A percentile compares a stretch with the other conserved stretches of the same genome.
Conservation (phyloP, 2,329 filamentous ascomycete genomes). For the Diplodia seriata region DNA sequence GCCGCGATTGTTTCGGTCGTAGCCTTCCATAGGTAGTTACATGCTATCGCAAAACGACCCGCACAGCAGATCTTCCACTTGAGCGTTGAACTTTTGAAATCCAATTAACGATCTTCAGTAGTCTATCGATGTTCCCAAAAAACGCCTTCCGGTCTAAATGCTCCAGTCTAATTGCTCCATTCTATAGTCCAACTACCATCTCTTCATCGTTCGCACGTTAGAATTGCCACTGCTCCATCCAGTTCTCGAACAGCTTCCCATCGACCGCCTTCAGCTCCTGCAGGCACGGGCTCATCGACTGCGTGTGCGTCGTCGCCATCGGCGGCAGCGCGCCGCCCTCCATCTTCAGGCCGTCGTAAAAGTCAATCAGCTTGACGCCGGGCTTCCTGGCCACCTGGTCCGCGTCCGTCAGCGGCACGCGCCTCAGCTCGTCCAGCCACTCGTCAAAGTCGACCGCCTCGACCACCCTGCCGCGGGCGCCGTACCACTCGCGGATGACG, state of each 20-base stretch:
- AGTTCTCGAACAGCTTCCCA: constrained; percentile 30
- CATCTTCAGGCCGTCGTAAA: constrained; percentile 33
- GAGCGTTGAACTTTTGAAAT: no score
- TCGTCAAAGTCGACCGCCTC: constrained; percentile 26
- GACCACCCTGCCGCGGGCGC: background rate
- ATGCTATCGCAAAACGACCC: no score
- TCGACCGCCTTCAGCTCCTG: constrained; percentile 18
- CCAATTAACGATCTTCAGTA: background rate
- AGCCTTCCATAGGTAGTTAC: no score
- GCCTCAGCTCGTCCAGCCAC: constrained; percentile 32
- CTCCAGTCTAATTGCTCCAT: background rate
- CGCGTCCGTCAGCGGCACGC: constrained; percentile 21
- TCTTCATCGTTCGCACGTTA: background rate
- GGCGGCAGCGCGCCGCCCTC: constrained; percentile 30
- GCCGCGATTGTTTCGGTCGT: no score
- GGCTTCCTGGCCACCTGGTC: constrained; percentile 31
- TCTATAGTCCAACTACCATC: background rate
- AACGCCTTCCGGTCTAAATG: background rate
- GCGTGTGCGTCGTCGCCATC: constrained; percentile 17
- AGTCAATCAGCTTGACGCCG: constrained; percentile 35
- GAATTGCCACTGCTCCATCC: constrained; percentile 31
- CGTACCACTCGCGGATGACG: constrained; percentile 22
- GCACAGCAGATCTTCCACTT: no score
- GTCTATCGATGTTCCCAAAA: background rate
- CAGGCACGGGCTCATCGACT: constrained; percentile 14